Percentiles rank a stretch among this genome's conserved stretches.
Evolutionary conservation across 495 filamentous ascomycete species (phyloP).

Genomic region (Astrocystis sublimbata): DNA sequence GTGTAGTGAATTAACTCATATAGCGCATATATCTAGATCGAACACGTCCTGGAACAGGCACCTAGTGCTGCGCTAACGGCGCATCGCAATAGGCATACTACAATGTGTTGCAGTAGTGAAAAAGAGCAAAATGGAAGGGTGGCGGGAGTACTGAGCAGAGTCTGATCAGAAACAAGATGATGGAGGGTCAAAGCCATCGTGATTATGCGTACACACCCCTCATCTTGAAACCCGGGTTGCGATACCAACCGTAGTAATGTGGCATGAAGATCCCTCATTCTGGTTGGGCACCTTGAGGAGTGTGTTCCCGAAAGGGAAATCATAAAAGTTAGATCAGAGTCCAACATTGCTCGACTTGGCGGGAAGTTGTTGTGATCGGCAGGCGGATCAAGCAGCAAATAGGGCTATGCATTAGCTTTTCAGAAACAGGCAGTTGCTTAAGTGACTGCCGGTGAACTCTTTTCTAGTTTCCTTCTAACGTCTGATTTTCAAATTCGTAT

Average conservation of each 20-base stretch:
- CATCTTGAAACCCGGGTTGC: neutral
- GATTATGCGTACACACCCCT: neutral
- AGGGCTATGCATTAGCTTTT: neutral
- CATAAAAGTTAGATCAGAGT: constrained; percentile 8
- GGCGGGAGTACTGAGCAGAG: too few species aligned
- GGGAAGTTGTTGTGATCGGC: constrained; percentile 5
- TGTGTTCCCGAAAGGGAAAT: neutral
- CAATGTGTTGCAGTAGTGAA: neutral
- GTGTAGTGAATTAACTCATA: neutral
- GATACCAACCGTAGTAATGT: neutral
- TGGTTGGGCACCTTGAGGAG: neutral
- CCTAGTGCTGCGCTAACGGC: neutral
- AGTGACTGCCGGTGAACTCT: neutral
- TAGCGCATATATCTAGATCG: neutral
- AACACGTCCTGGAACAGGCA: neutral
- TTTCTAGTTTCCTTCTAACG: too few species aligned
- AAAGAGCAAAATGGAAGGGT: too few species aligned
- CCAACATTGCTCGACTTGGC: neutral
- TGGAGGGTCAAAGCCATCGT: neutral
- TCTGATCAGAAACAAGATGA: neutral
- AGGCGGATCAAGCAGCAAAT: neutral
- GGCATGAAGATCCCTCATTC: neutral
- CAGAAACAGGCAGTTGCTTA: constrained; percentile 3
- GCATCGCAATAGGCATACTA: neutral
- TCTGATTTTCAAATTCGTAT: too few species aligned